Evolutionary conservation across 75 land plant species (phyloP).

Genomic region (Picea glauca): DNA sequence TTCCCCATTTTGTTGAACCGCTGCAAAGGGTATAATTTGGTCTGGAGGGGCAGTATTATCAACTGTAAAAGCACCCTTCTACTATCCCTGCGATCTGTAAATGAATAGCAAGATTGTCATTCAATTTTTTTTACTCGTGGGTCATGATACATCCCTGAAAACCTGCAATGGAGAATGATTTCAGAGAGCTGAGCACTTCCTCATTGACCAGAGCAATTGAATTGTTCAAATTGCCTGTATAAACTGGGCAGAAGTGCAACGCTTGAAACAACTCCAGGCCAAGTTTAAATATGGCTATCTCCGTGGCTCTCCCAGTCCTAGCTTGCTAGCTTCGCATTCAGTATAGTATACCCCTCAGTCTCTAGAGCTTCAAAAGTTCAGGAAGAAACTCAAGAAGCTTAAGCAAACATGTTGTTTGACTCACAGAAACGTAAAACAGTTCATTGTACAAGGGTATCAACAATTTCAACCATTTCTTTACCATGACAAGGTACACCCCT

Average conservation of each 20-base stretch:
- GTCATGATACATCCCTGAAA: too few relatives aligned
- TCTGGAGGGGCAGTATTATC: too few relatives aligned
- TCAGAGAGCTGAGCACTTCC: not conserved
- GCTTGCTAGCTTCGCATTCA: slow-evolving; percentile 75
- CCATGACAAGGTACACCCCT: slow-evolving; percentile 72
- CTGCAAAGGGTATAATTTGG: too few relatives aligned
- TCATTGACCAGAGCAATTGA: not conserved
- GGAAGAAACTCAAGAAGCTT: slow-evolving; percentile 97
- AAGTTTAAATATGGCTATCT: not conserved
- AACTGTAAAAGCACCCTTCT: too few relatives aligned
- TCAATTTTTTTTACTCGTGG: too few relatives aligned
- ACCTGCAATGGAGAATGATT: not conserved
- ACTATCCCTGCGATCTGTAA: too few relatives aligned
- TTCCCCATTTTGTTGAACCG: too few relatives aligned
- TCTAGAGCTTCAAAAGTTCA: slow-evolving; percentile 70
- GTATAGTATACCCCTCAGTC: slow-evolving; percentile 63
- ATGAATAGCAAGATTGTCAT: too few relatives aligned
- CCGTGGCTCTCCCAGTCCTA: not conserved
- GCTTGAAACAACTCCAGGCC: not conserved
- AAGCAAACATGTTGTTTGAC: slow-evolving; percentile 89
- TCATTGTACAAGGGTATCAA: slow-evolving; percentile 89
- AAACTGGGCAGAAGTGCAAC: not conserved
- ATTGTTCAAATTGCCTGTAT: not conserved
- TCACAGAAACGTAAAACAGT: slow-evolving; percentile 86
- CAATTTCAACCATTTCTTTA: slow-evolving; percentile 76